Evolutionary conservation across 2,329 filamentous ascomycete genomes (phyloP), one percentile per base, ranked within the genome.

Genomic region (Sclerotinia nivalis): DNA sequence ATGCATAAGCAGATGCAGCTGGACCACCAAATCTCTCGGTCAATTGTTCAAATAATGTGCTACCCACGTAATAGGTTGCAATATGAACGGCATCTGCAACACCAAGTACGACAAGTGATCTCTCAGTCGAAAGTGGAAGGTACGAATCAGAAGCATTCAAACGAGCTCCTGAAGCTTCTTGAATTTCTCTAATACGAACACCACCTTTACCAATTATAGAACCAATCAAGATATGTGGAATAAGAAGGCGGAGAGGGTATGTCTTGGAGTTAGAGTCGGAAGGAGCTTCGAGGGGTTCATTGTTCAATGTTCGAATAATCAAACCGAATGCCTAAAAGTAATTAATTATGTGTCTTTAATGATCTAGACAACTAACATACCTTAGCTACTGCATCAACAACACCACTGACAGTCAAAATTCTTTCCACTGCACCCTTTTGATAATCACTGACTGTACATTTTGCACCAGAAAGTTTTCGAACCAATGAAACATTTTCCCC

Each of bases 401-500:
- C 91, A 73, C 96, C 96, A 81, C 95, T 98, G 72, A 99, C 96
- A 45, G 96, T 99, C 78, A 99, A 86, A 78, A 99, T 97, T 79
- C 96, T 93, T 84, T 99, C 96, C 47, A 98, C 94, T 69, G 96
- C 96, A 74, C 96, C 96, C 79, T 97, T 93, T 76, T 96, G 92
- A 79, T 98, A 99, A 82, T 99, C 96, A 83, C 94, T 97, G 76
- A 99, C 96, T 61, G 96, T 99, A 84, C 96, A 99, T 83, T 98
- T 98, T 75, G 96, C 96, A 77, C 93, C 94, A 66, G 96, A 97
- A 83, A 97, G 86, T 80, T 93, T 93, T 75, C 96, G 90, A 79
- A 99, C 98, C 83, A 97, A 93, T 75, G 94, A 97, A 61, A 99
- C 96, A 79, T 99, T 99, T 85, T 99, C 96, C 79, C 96, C 96